Conservation (phyloP, 225 moss, liverwort and hornwort genomes). For the Asterella californica region DNA sequence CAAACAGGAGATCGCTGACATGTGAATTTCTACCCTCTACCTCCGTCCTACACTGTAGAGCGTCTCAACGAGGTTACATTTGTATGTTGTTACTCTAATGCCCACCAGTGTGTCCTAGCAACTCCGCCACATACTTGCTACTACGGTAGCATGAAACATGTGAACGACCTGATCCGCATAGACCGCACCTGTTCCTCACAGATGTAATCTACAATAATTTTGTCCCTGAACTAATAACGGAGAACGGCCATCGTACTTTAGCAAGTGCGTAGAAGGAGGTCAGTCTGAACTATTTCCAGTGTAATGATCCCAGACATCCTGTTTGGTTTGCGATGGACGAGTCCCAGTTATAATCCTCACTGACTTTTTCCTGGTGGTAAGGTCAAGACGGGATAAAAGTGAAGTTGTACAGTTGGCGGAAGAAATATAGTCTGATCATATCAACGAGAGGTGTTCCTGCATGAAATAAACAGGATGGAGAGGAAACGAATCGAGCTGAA, state of each 20-base stretch:
- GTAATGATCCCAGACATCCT: neutral
- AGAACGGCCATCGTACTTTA: too few relatives aligned
- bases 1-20: constrained; percentile 21
- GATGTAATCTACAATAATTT: neutral
- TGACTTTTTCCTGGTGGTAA: neutral
- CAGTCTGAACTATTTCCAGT: neutral
- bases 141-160: too few relatives aligned
- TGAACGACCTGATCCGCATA: too few relatives aligned
- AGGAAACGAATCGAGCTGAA: constrained; percentile 29
- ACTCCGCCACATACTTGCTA: too few relatives aligned
- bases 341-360: neutral
- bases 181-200: too few relatives aligned
- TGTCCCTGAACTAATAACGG: neutral
- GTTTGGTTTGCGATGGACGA: neutral
- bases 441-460: neutral
- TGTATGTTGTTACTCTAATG: too few relatives aligned
- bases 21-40: constrained; percentile 14
- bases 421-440: neutral
- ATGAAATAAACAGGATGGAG: constrained; percentile 27
- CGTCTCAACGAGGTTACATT: neutral
- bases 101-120: too few relatives aligned
- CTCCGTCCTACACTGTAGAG: neutral
- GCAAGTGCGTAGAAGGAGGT: neutral
- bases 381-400: neutral
- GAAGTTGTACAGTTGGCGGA: neutral